Conservation (phyloP, 202 grass and related monocot genomes). For the Elaeis oleifera region DNA sequence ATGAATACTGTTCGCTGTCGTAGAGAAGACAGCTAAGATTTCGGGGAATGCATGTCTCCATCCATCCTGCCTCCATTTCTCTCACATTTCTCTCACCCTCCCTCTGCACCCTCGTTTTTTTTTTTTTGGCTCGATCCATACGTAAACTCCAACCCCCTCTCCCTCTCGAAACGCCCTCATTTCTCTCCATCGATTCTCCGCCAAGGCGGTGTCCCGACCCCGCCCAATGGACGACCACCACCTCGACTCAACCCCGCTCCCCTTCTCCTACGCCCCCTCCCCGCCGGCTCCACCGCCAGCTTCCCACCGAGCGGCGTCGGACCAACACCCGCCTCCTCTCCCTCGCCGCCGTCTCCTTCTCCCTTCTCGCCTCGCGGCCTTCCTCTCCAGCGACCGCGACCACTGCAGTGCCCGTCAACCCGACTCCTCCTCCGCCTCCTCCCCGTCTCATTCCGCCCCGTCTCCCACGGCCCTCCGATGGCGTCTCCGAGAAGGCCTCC, state of each 20-base stretch:
- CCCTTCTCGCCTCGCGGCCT: conserved; percentile 21
- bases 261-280: conserved; percentile 16
- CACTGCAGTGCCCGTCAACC: not conserved
- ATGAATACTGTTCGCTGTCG: too few relatives aligned
- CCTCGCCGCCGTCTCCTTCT: conserved; percentile 14
- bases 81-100: too few relatives aligned
- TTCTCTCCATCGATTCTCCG: too few relatives aligned
- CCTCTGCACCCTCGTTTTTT: too few relatives aligned
- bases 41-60: too few relatives aligned
- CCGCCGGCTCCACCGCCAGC: conserved; percentile 13
- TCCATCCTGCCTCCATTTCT: too few relatives aligned
- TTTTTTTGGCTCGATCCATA: too few relatives aligned
- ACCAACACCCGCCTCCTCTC: conserved; percentile 1
- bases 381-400: not conserved
- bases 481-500: conserved; percentile 89
- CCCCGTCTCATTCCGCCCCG: not conserved
- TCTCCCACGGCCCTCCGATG: conserved; percentile 37
- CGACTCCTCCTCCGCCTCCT: not conserved
- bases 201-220: too few relatives aligned
- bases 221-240: not conserved
- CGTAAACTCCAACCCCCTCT: too few relatives aligned
- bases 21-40: too few relatives aligned
- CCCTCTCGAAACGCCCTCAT: too few relatives aligned
- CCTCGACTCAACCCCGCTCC: conserved; percentile 9
- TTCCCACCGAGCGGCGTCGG: conserved; percentile 2